Base-by-base conservation (phyloP, 805 yeast genomes). In the Starmerella floricola region DNA sequence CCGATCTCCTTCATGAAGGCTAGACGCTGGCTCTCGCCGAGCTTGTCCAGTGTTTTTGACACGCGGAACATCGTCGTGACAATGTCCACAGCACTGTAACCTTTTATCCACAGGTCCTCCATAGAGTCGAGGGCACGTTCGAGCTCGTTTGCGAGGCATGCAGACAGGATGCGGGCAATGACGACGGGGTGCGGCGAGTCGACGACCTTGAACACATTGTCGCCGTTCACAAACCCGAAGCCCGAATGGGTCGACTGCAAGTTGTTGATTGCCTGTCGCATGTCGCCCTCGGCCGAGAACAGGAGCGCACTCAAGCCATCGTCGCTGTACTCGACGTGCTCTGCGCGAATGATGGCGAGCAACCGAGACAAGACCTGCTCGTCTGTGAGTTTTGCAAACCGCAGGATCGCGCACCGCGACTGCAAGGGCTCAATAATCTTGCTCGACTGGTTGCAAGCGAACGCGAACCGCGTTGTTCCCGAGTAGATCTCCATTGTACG, bases 211-310 rank as follows among this genome's bases (percentile, higher is more conserved):
- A 86, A 91, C 15, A 91, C 98, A 55, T 87, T 88, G 31, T 82
- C 85, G 36, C 85, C 85, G 55, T 76, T 82, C n/a, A 91, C 95
- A 42, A 82, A 70, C 3, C 81, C 87, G 63, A 87, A 87, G 2
- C 98, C 98, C 1, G 95, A 85, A 26, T 79, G 88, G 0, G 96
- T 86, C 55, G 94, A 79, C 59, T 91, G 98, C 45, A 91, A 60
- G 61, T 91, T 91, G 58, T 91, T 91, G 36, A 91, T 73, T 0
- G 97, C 98, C 62, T 91, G 98, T 61, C 98, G 76, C 98, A 91
- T 88, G 59, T 91, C 98, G 46, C 98, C 98, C 58, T 91, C 98
- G 0, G 95, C 93, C 0, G 96, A 79, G 63, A 91, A 91, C 13
- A 91, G 76, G 45, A 91, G 69, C 0, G 98, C 97, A 51, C 85